Evolutionary conservation across 352 stramenopile genomes (phyloP), one percentile per base, ranked within the genome.

Genomic region (Pythium brassicae): DNA sequence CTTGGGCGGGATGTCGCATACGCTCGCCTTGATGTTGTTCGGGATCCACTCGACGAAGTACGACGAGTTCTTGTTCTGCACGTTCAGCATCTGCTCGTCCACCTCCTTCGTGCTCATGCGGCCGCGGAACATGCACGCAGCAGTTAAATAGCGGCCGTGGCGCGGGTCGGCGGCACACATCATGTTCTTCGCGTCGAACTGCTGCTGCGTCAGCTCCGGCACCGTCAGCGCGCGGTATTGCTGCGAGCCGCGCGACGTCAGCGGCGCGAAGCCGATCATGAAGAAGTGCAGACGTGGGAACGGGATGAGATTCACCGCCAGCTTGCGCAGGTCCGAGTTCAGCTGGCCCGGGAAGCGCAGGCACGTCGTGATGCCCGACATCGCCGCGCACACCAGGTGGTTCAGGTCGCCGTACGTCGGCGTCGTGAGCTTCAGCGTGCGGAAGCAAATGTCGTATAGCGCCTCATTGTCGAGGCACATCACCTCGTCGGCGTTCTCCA

Each of bases 1-100:
- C 78, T 96, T 98, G 42, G 97, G 97, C 37, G 97, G 97, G 68
- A 99, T 98, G 71, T 99, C 97, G 78, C 96, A 99, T 58, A 99
- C 98, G 50, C 95, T 99, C 57, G 97, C 95, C 92, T 99, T 99
- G 74, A 99, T 97, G 85, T 99, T 99, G 89, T 99, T 99, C 57
- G 97, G 97, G 74, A 99, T 99, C 97, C 97, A 99, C 75, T 99
- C 97, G 29, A 99, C 97, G 78, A 99, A 99, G 92, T 99, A 99
- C 55, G 91, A 98, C 27, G 94, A 98, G 85, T 99, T 99, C 90
- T 99, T 99, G 93, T 98, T 99, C 62, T 99, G 92, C 63, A 99
- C 97, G 77, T 99, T 98, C 54, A 99, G 78, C 97, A 99, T 99
- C 81, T 98, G 93, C 71, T 99, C 94, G 61, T 98, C 92, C 55